Evolutionary conservation across 2,329 filamentous ascomycete species (phyloP).

Genomic region (Penicillium sp.): DNA sequence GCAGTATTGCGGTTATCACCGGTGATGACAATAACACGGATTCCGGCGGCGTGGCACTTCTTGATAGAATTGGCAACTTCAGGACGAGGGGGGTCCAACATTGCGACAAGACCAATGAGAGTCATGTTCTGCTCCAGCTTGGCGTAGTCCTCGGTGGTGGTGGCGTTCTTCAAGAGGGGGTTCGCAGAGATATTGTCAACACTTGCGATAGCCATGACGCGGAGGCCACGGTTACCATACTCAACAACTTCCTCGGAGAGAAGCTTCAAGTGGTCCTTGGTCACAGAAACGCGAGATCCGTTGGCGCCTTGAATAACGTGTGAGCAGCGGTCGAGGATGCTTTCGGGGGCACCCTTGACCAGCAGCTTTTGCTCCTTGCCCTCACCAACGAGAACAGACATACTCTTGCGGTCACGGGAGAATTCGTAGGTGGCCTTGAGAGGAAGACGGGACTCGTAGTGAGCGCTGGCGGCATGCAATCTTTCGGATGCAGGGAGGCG

Average conservation of each 20-base stretch:
- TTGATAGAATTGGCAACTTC: conserved; percentile 83
- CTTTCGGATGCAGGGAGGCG: conserved; percentile 54
- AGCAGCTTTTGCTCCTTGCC: conserved; percentile 73
- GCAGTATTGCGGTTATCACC: conserved; percentile 98
- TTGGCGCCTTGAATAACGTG: conserved; percentile 73
- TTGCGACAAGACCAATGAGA: conserved; percentile 86
- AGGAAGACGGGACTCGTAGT: conserved; percentile 73
- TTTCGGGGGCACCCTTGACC: conserved; percentile 95
- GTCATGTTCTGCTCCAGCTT: conserved; percentile 93
- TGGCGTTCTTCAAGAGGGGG: conserved; percentile 69
- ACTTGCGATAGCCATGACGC: conserved; percentile 89
- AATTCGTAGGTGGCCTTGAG: conserved; percentile 91
- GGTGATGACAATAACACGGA: conserved; percentile 95
- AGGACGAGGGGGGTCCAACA: conserved; percentile 93
- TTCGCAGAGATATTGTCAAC: conserved; percentile 71
- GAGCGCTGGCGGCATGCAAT: conserved; percentile 76
- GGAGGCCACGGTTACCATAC: conserved; percentile 88
- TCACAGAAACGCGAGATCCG: conserved; percentile 73
- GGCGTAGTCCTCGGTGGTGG: conserved; percentile 78
- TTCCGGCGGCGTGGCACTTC: conserved; percentile 89
- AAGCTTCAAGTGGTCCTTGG: conserved; percentile 64
- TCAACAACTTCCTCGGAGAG: conserved; percentile 78
- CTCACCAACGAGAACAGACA: conserved; percentile 86
- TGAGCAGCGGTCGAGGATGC: conserved; percentile 87
- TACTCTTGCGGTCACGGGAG: conserved; percentile 96